Evolutionary conservation across 2,329 filamentous ascomycete species (phyloP), one percentile per base, ranked within the genome.

Genomic region (Clathrospora elynae): DNA sequence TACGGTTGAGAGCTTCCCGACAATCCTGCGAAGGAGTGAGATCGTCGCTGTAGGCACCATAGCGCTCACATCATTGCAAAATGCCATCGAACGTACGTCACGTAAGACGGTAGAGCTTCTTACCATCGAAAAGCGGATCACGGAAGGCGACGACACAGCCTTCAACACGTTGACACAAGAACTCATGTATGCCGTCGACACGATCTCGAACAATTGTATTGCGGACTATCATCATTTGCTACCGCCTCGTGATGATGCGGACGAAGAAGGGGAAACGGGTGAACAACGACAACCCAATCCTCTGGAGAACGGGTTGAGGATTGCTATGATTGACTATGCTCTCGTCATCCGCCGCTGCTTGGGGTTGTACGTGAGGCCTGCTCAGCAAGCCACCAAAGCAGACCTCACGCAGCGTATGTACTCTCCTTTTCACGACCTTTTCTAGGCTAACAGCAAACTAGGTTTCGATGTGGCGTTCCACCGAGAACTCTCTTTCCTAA

Each of bases 81-180:
- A 90, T n/a, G 92, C 87, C 0, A 77, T 97, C 48, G 92, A 97
- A 67, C 85, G 92, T 11, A 92, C 93, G 20, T 86, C 89, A 58
- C 84, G 91, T 46, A 96, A 96, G 75, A 95, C 92, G 1, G 83
- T 88, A 45, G 92, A 97, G 70, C 82, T 97, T 74, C 77, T 82
- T 1, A 72, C 79, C 1, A 75, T 96, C 1, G 90, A 95, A 66
- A 88, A 86, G 66, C 84, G 84, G 35, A 77, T 92, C 6, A 73
- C 78, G 1, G 84, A 88, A 14, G 87, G 86, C 4, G 88, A 92
- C 42, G 83, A 89, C 23, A 81, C 85, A 6, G 81, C 82, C 29
- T 80, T 85, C 11, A 80, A 82, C 28, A 75, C 84, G 31, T 76
- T 96, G 22, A 80, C 89, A 1, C 88, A 93, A 56, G 85, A 88